Evolutionary conservation across 1,284 basidiomycete genomes (phyloP), one percentile per base, ranked within the genome.

Genomic region (Ustilago crameri): DNA sequence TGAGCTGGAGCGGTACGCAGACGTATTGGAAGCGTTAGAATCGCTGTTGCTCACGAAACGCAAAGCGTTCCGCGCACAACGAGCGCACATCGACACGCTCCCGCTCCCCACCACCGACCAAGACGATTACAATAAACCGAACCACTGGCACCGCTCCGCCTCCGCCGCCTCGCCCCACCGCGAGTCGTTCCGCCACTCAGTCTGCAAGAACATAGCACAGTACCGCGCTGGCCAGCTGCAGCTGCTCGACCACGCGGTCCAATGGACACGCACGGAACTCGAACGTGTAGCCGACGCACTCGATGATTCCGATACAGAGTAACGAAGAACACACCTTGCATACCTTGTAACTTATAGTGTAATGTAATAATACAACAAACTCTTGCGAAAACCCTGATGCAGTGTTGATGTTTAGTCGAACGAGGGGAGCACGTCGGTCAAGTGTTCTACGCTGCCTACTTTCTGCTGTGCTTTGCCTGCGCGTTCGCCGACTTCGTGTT

Each of bases 381-480:
- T 12, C 30, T 30, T 30, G 30, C n/a, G n/a, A n/a, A n/a, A n/a
- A n/a, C n/a, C n/a, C n/a, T 40, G 15, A 40, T 18, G 14, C 23
- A 24, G 24, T 20, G 5, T 4, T 15, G 4, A 42, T 32, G 10
- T 14, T 41, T 35, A 75, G 12, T 75, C 73, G 35, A 75, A 75
- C 30, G 51, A 38, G 0, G 73, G 62, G 3, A 75, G 27, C 9
- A 68, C 65, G 51, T 60, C 63, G 3, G 59, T 60, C 23, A 57
- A 50, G 18, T 60, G 59, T 30, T 64, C 59, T 15, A 75, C 73
- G 24, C 51, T 44, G 20, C 43, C 53, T 12, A 63, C 67, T 47
- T 73, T 75, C 37, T 58, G 46, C 15, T 60, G 56, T 14, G 73
- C 73, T 43, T 62, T 57, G 35, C 68, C 59, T 3, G 73, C 73